phyloP scores from a whole-genome alignment of 1,139 yeast species.

The Taiozyma sp. region DNA sequence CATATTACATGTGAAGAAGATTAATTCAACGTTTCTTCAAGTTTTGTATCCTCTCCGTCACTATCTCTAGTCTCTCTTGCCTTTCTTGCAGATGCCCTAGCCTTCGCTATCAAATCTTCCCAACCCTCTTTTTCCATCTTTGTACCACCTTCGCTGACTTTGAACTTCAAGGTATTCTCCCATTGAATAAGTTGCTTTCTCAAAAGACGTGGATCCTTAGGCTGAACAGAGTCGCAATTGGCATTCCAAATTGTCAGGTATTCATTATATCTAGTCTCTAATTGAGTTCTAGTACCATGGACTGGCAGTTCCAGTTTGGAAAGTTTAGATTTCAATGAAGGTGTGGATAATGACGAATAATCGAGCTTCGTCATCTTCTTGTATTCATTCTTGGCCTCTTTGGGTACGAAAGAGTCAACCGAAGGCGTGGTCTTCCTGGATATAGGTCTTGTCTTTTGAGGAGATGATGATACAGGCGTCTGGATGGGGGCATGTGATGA shows the following conservation, averaged over 20 bases:
- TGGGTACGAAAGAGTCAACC: constrained; percentile 6
- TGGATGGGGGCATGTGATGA: constrained; percentile 1
- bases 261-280: constrained; percentile 73
- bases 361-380: constrained; percentile 54
- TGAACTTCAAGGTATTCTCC: constrained; percentile 44
- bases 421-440: background rate
- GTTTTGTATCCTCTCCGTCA: background rate
- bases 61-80: background rate
- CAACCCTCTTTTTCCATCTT: constrained; percentile 45
- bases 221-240: constrained; percentile 72
- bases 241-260: constrained; percentile 80
- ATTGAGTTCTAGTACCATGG: constrained; percentile 55
- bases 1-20: background rate
- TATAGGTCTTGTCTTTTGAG: background rate
- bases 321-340: constrained; percentile 60
- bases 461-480: background rate
- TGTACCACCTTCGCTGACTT: constrained; percentile 4
- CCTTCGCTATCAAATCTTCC: constrained; percentile 44
- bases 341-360: constrained; percentile 52
- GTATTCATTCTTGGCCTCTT: constrained; percentile 2
- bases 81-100: constrained; percentile 31
- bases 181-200: constrained; percentile 57
- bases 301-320: constrained; percentile 51
- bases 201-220: constrained; percentile 52
- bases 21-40: background rate